Evolutionary conservation across 176 grass and related monocot genomes (phyloP), one percentile per base, ranked within the genome.

Genomic region (Tillandsia leiboldiana): DNA sequence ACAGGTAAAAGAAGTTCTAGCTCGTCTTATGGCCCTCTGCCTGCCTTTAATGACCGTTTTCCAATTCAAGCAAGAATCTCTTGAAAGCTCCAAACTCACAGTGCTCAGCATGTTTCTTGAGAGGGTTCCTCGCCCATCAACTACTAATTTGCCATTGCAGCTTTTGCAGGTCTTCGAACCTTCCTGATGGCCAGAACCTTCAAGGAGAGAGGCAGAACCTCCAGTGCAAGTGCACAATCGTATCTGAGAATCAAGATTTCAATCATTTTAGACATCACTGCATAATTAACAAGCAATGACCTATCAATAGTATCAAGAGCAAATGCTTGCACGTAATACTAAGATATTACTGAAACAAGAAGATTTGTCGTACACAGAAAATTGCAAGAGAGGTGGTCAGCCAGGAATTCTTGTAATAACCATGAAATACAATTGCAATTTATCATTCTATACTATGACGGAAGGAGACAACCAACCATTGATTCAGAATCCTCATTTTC

Each of bases 21-120:
- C 82, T 74, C 82, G 83, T 72, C 89, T 90, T 56, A 79, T 75
- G 71, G 75, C 79, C 70, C 90, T 93, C 74, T 77, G 83, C 52
- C 73, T 75, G n/a, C 86, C 91, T 79, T 70, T 82, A 11, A 75
- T 74, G 51, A 81, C 71, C 24, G 80, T 88, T 29, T 74, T 93
- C 89, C 94, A 93, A 77, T 75, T 93, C 62, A 99, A 83, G 17
- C 69, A 72, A 72, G 70, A 72, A 72, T 85, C 72, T 72, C 89
- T 87, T 63, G 86, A 79, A 26, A 97, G 77, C 69, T 90, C 86
- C 78, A 93, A 70, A 8, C 72, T 68, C 64, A 81, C 75, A 12
- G 65, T 80, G 48, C 68, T 84, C 78, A 87, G 67, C 56, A 87
- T 96, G 70, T 74, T 87, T 53, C 73, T 78, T 76, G 70, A 83